Evolutionary conservation across 208 protist species (phyloP), one percentile per base, ranked within the genome.

Genomic region (Wallacemonas sp.): DNA sequence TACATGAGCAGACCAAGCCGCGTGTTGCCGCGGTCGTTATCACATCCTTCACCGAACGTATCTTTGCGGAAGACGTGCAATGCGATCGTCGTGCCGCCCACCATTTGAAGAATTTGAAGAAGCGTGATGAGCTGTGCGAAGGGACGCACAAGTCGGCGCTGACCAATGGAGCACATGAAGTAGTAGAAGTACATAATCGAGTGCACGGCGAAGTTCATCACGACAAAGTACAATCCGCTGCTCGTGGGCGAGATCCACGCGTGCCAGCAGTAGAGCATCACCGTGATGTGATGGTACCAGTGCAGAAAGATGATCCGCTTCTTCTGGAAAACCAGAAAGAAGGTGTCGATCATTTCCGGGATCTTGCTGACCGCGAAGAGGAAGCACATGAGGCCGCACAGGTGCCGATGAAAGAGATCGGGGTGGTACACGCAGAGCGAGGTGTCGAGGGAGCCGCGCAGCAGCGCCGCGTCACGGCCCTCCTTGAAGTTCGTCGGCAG

Each of bases 151-250:
- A 79, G 12, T 39, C 74, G 72, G 53, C 72, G 55, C 46, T 66
- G 30, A 14, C 80, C 79, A 17, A 65, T 75, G 2, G 79, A 76
- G 33, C 65, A 63, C 21, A 94, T n/a, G 41, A 86, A 86, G 76
- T 97, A 98, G 74, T 97, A 98, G 9, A 82, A 82, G 75, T 98
- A 98, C 94, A 98, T 97, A 72, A 97, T 68, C 9, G 88, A 61
- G 80, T 97, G 96, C n/a, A 97, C 93, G 4, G 54, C 61, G 68
- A 84, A 92, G 72, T 98, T 98, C 90, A 97, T 96, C 8, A 73
- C 55, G 17, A 77, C 78, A 56, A 94, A 97, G 73, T 82, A 94
- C 24, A 93, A 24, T 6, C 86, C 85, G 62, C 62, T 69, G 24
- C 62, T 62, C 8, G 76, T 80, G 0, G 61, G 22, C 1, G 51